phyloP scores from a whole-genome alignment of 2,329 filamentous ascomycete species.

The Zasmidium angulare region DNA sequence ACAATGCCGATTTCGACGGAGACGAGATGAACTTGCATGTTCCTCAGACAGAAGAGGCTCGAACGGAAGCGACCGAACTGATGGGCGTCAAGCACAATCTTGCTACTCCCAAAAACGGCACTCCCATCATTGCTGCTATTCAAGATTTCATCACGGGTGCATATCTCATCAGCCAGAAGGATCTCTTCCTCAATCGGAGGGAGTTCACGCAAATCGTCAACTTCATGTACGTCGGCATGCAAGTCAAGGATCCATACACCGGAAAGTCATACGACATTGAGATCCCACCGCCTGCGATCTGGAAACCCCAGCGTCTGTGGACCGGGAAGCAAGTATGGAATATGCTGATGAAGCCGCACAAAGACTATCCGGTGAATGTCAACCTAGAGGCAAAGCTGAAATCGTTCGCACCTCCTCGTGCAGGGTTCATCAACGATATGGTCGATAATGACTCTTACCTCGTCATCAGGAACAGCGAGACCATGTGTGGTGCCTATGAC shows the following conservation, averaged over 20 bases:
- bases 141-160: conserved; percentile 98
- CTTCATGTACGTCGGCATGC: conserved; percentile 83
- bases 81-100: conserved; percentile 99
- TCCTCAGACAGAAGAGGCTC: conserved; percentile 93
- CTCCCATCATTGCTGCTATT: conserved; percentile 97
- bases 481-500: conserved; percentile 98
- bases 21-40: conserved; percentile 99
- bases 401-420: conserved; percentile 67
- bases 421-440: conserved; percentile 70
- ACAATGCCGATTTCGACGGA: conserved; percentile 98
- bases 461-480: conserved; percentile 90
- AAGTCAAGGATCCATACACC: conserved; percentile 47
- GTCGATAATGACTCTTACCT: conserved; percentile 78
- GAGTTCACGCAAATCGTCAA: conserved; percentile 87
- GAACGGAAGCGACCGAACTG: conserved; percentile 89
- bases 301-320: conserved; percentile 86
- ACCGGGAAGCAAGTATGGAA: conserved; percentile 97
- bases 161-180: conserved; percentile 87
- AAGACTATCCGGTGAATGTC: conserved; percentile 74
- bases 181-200: conserved; percentile 85
- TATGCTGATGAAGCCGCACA: conserved; percentile 85
- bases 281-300: conserved; percentile 79
- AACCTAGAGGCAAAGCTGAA: conserved; percentile 93
- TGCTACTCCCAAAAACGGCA: conserved; percentile 93
- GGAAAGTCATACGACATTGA: conserved; percentile 65